These are phyloP conservation scores for Polytolypa hystricis DNA, from an alignment of 2,329 filamentous ascomycete species.

Conservation along the genomic window DNA sequence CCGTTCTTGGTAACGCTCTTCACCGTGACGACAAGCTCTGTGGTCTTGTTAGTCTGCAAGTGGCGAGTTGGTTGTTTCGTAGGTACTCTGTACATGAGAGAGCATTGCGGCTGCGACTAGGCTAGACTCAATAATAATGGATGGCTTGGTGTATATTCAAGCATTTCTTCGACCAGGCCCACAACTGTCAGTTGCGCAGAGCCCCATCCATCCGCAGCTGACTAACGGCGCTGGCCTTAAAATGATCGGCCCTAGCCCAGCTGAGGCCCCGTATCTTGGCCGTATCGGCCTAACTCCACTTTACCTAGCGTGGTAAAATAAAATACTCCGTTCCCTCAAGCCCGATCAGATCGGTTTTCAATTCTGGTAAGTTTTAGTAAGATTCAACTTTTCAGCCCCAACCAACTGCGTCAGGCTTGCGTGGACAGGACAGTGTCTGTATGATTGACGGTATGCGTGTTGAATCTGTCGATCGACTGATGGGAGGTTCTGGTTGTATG, in stretches of 20 bases:
- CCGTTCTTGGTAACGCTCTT: no score
- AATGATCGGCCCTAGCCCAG: conserved; percentile 11
- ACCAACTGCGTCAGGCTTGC: neutral
- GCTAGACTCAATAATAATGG: no score
- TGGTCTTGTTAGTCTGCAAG: no score
- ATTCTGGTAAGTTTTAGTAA: neutral
- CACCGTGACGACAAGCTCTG: no score
- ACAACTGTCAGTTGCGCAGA: neutral
- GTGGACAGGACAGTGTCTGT: neutral
- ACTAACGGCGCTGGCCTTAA: conserved; percentile 7
- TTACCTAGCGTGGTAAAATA: neutral
- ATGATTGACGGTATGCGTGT: neutral
- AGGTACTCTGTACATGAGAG: no score
- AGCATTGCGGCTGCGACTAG: no score
- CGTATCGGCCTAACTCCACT: neutral
- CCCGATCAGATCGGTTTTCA: neutral
- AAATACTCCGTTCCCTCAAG: neutral
- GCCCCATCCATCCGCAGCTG: neutral
- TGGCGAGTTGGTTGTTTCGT: no score
- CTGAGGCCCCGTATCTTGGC: neutral
- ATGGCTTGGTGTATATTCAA: no score
- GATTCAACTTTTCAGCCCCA: neutral
- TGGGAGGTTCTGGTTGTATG: no score
- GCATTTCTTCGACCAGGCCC: no score
- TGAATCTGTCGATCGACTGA: no score